Evolutionary conservation across 1,284 basidiomycete genomes (phyloP).

Genomic region (Ceratobasidium theobromae): DNA sequence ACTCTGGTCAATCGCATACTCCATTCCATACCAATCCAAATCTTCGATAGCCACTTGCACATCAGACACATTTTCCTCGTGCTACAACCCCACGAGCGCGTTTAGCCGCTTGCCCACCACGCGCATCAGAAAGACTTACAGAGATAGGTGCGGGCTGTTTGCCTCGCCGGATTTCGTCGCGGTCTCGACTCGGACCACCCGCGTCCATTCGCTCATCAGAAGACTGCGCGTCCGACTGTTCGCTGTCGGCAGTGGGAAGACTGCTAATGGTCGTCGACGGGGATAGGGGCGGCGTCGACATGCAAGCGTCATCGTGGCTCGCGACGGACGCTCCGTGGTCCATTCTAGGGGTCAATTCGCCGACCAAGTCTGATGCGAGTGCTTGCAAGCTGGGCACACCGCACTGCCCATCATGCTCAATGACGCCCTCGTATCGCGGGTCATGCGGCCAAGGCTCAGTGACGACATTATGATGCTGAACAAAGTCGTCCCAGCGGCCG

Average conservation of each 20-base stretch:
- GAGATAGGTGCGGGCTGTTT: background rate
- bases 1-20: constrained; percentile 21
- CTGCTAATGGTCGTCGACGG: constrained; percentile 28
- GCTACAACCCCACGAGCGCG: background rate
- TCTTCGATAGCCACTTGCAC: background rate
- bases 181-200: too few species aligned
- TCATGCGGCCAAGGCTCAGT: background rate
- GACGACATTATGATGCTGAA: background rate
- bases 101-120: background rate
- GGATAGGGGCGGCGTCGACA: constrained; percentile 14
- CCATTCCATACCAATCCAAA: constrained; percentile 30
- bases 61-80: background rate
- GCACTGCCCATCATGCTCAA: background rate
- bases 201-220: too few species aligned
- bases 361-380: constrained; percentile 7
- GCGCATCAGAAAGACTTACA: constrained; percentile 8
- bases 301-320: background rate
- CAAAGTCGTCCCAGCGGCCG: background rate
- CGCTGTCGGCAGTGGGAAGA: constrained; percentile 4
- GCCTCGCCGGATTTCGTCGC: constrained; percentile 5
- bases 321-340: background rate
- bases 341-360: constrained; percentile 14
- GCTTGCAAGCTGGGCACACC: background rate
- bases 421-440: background rate
- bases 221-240: background rate